These are phyloP conservation scores for Trifolium subterraneum DNA, from an alignment of 306 rosid species.

Conservation along the genomic window DNA sequence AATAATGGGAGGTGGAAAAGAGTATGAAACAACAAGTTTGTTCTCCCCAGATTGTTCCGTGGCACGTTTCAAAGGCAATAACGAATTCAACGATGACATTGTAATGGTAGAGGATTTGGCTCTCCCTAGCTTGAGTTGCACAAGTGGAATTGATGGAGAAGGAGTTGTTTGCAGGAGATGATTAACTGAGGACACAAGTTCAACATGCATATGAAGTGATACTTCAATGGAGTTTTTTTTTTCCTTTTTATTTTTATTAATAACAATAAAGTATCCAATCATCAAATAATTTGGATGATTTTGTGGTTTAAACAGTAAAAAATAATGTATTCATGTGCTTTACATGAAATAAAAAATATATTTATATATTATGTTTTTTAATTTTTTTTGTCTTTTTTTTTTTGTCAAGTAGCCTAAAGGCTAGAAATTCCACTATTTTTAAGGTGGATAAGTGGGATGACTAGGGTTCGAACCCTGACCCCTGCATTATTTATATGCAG, in stretches of 20 bases:
- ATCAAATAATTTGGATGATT: constrained; percentile 21
- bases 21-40: constrained; percentile 52
- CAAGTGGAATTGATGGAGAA: constrained; percentile 50
- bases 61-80: constrained; percentile 45
- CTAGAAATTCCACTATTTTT: too few relatives aligned
- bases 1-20: constrained; percentile 56
- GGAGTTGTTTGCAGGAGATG: constrained; percentile 64
- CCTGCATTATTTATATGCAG: too few relatives aligned
- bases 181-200: not conserved
- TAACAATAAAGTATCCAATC: not conserved
- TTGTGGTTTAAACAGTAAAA: not conserved
- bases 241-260: not conserved
- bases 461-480: too few relatives aligned
- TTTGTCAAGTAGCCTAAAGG: too few relatives aligned
- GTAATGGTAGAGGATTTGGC: constrained; percentile 24
- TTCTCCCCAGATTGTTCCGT: constrained; percentile 63
- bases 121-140: constrained; percentile 51
- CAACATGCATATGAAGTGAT: not conserved
- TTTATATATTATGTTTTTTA: not conserved
- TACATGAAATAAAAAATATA: not conserved
- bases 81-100: not conserved
- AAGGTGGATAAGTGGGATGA: too few relatives aligned
- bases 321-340: not conserved
- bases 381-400: too few relatives aligned
- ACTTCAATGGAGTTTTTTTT: not conserved